Evolutionary conservation across 2,329 filamentous ascomycete species (phyloP), one percentile per base, ranked within the genome.

Genomic region (Stachybotrys chlorohalonatus): DNA sequence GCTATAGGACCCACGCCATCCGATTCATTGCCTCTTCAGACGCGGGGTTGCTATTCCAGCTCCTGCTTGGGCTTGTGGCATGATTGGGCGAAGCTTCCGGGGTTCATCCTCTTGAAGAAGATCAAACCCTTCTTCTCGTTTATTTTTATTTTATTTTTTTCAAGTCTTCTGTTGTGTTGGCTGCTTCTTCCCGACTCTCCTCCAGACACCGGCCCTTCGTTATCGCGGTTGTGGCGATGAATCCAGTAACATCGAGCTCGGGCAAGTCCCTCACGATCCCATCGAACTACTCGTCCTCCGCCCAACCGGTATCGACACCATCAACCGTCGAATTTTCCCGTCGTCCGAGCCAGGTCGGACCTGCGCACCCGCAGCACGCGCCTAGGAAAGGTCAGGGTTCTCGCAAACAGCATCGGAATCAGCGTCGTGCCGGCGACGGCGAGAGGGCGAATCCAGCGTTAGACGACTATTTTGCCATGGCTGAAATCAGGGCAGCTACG

Each of bases 391-490:
- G 80, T 53, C 93, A 97, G 73, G 77, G 75, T 49, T 77, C 81
- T 53, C 87, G 87, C 70, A 92, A 86, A 68, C 90, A 94, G 70
- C 90, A 96, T 74, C 91, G 90, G 68, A 84, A 83, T 59, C 88
- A 91, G 66, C 86, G 86, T 64, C 85, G 86, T 66, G 88, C 90
- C 51, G 78, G 81, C 55, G 57, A 66, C 16, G 67, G 64, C 46
- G 67, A 70, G 46, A 65, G 72, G 51, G 75, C 62, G 47, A 60
- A 62, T 52, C 63, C 62, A 30, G 61, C 63, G 8, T 59, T 87
- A 62, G 81, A 87, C 68, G 85, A 92, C 75, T 91, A 96, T 75
- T 91, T 96, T 81, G 84, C 83, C 64, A 86, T 95, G 82, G 90
- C 85, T 60, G 91, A 96, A 75, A 70, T 83, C 55, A 75, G 79